A percentile compares a stretch with the other conserved stretches of the same genome.
These are phyloP conservation scores for Apiospora marii DNA, from an alignment of 2,329 filamentous ascomycete species.

Conservation along the genomic window DNA sequence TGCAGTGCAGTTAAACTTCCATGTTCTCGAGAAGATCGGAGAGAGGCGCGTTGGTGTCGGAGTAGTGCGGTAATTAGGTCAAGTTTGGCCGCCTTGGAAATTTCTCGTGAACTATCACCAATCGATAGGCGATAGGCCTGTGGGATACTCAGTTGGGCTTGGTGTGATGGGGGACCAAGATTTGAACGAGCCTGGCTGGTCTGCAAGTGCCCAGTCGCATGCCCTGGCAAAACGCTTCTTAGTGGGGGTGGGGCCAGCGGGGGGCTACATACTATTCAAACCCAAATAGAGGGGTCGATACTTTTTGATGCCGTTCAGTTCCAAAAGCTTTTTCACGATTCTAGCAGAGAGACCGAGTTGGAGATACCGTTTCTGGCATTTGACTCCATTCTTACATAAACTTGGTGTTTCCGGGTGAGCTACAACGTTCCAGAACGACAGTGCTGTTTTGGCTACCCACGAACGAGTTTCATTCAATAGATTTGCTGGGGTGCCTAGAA, in stretches of 20 bases:
- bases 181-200: neutral
- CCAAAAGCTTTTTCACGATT: neutral
- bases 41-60: neutral
- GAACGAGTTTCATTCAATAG: neutral
- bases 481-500: neutral
- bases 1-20: neutral
- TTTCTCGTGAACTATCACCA: slow-evolving; percentile 3
- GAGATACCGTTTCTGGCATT: neutral
- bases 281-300: slow-evolving; percentile 12
- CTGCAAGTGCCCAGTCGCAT: neutral
- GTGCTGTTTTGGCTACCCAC: neutral
- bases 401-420: neutral
- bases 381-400: neutral
- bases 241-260: slow-evolving; percentile 13
- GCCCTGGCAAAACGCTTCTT: slow-evolving; percentile 10
- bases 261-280: neutral
- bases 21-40: neutral
- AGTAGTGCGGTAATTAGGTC: slow-evolving; percentile 7
- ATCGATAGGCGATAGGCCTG: slow-evolving; percentile 15
- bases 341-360: neutral
- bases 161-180: slow-evolving; percentile 15
- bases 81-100: neutral
- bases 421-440: neutral
- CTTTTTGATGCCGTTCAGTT: neutral
- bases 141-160: neutral